phyloP scores from a whole-genome alignment of 805 yeast species.

The Suhomyces kilbournensis region DNA sequence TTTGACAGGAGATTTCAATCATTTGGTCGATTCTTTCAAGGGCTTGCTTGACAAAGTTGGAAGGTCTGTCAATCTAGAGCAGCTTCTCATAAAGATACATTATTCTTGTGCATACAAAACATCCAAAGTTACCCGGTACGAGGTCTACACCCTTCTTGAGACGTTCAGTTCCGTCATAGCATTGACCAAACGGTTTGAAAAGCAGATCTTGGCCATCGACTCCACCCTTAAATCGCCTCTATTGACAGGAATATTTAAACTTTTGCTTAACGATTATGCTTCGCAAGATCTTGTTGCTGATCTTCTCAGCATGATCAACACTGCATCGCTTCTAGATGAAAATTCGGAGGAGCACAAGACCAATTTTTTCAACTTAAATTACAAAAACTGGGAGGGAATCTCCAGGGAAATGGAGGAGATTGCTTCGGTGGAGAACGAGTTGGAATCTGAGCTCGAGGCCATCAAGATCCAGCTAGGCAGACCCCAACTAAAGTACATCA shows the following conservation, averaged over 20 bases:
- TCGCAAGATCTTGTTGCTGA: slow-evolving; percentile 27
- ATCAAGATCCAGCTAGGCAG: slow-evolving; percentile 49
- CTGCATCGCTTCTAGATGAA: slow-evolving; percentile 50
- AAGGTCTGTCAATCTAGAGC: slow-evolving; percentile 32
- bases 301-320: slow-evolving; percentile 50
- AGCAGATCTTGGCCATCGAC: slow-evolving; percentile 35
- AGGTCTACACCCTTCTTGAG: slow-evolving; percentile 28
- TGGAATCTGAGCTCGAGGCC: slow-evolving; percentile 51
- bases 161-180: slow-evolving; percentile 26
- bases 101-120: slow-evolving; percentile 30
- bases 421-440: slow-evolving; percentile 39
- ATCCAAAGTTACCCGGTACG: slow-evolving; percentile 30
- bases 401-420: slow-evolving; percentile 36
- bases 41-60: slow-evolving; percentile 23
- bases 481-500: slow-evolving; percentile 54
- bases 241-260: slow-evolving; percentile 36
- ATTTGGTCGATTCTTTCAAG: slow-evolving; percentile 32
- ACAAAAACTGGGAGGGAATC: slow-evolving; percentile 39
- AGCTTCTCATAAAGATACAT: slow-evolving; percentile 35
- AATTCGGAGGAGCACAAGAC: slow-evolving; percentile 43
- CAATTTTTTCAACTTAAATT: slow-evolving; percentile 40
- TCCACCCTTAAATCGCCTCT: slow-evolving; percentile 29
- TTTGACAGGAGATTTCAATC: slow-evolving; percentile 26
- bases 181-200: slow-evolving; percentile 29
- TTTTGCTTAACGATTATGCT: slow-evolving; percentile 31